These are phyloP conservation scores for Pleurotus ostreatus DNA, from an alignment of 768 basidiomycete species.

Conservation along the genomic window DNA sequence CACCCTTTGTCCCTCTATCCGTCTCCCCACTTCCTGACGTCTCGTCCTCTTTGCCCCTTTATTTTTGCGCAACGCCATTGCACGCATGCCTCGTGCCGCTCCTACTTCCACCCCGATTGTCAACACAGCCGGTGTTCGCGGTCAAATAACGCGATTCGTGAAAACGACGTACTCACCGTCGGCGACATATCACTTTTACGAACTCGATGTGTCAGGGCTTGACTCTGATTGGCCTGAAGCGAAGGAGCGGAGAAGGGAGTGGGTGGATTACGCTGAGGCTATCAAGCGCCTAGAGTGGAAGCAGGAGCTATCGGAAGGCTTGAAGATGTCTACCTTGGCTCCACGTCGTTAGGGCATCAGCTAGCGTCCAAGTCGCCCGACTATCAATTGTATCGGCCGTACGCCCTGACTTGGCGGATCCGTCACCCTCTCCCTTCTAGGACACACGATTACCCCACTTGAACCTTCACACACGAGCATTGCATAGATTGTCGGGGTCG, in stretches of 20 bases:
- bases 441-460: conserved; percentile 1
- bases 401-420: neutral
- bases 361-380: neutral
- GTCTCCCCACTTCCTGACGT: conserved; percentile 70
- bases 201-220: conserved; percentile 74
- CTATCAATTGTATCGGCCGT: neutral
- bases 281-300: conserved; percentile 76
- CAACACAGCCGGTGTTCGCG: conserved; percentile 79
- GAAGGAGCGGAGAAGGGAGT: conserved; percentile 77
- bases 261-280: conserved; percentile 87
- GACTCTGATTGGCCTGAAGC: conserved; percentile 81
- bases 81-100: conserved; percentile 15
- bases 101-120: conserved; percentile 20
- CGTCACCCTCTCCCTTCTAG: neutral
- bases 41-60: conserved; percentile 35
- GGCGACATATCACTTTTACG: conserved; percentile 87
- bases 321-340: conserved; percentile 68
- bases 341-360: conserved; percentile 36
- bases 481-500: conserved; percentile 6
- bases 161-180: conserved; percentile 77
- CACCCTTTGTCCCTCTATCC: conserved; percentile 74
- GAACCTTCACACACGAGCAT: conserved; percentile 1
- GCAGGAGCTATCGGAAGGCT: conserved; percentile 74
- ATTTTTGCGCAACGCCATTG: conserved; percentile 13
- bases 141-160: conserved; percentile 81